Percentiles rank a stretch among this genome's conserved stretches.
Evolutionary conservation across 2,329 filamentous ascomycete genomes (phyloP).

Genomic region (Apiospora kogelbergensis): DNA sequence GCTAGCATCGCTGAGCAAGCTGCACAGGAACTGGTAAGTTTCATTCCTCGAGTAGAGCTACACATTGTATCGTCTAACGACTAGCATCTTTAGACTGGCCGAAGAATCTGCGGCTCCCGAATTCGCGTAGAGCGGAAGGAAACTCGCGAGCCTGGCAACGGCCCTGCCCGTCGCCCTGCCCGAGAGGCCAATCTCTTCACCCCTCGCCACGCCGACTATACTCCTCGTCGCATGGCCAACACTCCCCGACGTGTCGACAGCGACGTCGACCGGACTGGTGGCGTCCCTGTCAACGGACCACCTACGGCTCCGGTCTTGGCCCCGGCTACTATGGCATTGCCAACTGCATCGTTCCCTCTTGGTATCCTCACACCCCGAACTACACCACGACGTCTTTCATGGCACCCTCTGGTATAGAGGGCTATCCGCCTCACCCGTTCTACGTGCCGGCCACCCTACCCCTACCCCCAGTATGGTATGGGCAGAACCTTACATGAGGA

Average conservation of each 20-base stretch:
- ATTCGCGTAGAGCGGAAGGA: conserved; percentile 41
- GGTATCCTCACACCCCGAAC: background rate
- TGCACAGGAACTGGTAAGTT: conserved; percentile 37
- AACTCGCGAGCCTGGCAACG: conserved; percentile 14
- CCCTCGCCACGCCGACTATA: too few species aligned
- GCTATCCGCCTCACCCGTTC: background rate
- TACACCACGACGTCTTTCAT: background rate
- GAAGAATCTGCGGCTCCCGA: conserved; percentile 28
- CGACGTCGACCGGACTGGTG: too few species aligned
- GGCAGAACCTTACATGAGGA: conserved; percentile 28
- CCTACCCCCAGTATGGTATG: too few species aligned
- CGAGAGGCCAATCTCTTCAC: accelerated
- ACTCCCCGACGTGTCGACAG: background rate
- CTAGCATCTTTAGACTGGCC: conserved; percentile 31
- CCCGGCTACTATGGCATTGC: background rate
- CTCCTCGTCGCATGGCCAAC: too few species aligned
- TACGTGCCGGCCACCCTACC: background rate
- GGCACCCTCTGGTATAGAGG: background rate
- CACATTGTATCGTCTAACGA: conserved; percentile 12
- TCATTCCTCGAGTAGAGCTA: background rate
- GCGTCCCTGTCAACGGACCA: background rate
- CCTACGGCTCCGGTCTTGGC: too few species aligned
- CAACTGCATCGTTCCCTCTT: background rate
- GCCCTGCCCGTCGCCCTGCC: background rate
- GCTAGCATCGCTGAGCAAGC: conserved; percentile 32